A percentile compares a stretch with the other conserved stretches of the same genome.
Evolutionary conservation across 1,139 yeast genomes (phyloP).

Genomic region (Pichia sp.): DNA sequence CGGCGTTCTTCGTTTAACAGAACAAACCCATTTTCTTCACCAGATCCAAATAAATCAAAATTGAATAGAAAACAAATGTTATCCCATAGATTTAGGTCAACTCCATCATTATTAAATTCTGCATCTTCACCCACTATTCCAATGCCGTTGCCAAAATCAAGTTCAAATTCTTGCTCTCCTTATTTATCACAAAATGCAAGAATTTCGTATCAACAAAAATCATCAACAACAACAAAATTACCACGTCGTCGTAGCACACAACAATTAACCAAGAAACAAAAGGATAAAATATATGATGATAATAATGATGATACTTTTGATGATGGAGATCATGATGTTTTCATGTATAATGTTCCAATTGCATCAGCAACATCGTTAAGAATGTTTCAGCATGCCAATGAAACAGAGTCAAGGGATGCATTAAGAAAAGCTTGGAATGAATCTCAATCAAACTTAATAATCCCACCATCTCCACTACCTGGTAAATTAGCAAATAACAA

Average conservation of each 20-base stretch:
- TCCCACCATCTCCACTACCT: slow-evolving; percentile 29
- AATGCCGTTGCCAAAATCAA: slow-evolving; percentile 13
- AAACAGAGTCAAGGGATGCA: slow-evolving; percentile 19
- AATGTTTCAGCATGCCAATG: slow-evolving; percentile 24
- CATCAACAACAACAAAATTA: slow-evolving; percentile 11
- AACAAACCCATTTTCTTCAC: neutral
- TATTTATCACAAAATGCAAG: slow-evolving; percentile 6
- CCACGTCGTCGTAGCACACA: slow-evolving; percentile 28
- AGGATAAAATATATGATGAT: slow-evolving; percentile 39
- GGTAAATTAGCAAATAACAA: slow-evolving; percentile 14
- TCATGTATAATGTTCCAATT: slow-evolving; percentile 43
- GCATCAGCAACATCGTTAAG: slow-evolving; percentile 35
- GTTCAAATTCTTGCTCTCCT: slow-evolving; percentile 7
- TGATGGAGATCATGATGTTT: slow-evolving; percentile 32
- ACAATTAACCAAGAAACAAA: slow-evolving; percentile 32
- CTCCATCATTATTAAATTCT: slow-evolving; percentile 4
- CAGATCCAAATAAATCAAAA: neutral
- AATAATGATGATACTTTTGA: slow-evolving; percentile 28
- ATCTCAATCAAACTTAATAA: slow-evolving; percentile 15
- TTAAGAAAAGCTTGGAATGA: slow-evolving; percentile 25
- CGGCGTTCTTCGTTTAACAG: slow-evolving; percentile 5
- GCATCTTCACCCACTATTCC: slow-evolving; percentile 8
- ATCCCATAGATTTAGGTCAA: slow-evolving; percentile 9
- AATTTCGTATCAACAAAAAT: slow-evolving; percentile 1
- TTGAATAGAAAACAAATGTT: neutral